Conservation (phyloP, 192 early-diverging fungal species). For the Entomortierella chlamydospora region DNA sequence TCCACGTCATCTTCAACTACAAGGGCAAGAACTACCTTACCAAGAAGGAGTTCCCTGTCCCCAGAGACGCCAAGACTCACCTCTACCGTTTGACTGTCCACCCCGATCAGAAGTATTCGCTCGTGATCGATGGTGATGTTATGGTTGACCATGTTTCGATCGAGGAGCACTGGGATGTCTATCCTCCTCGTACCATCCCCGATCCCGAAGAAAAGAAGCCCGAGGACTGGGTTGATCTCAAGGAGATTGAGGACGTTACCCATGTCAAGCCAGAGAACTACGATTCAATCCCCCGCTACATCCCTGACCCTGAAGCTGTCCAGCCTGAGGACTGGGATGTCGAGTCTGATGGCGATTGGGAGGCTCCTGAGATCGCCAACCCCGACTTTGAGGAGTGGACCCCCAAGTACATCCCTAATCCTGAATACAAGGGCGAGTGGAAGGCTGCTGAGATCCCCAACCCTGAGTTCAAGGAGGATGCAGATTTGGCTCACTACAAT, state of each 20-base stretch:
- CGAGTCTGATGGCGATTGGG: slow-evolving; percentile 98
- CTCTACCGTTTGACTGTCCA: slow-evolving; percentile 91
- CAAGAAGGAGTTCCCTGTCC: slow-evolving; percentile 75
- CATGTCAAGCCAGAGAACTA: slow-evolving; percentile 86
- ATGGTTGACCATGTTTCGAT: slow-evolving; percentile 16
- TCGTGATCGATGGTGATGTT: slow-evolving; percentile 30
- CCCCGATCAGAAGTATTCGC: slow-evolving; percentile 68
- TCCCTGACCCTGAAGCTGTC: slow-evolving; percentile 81
- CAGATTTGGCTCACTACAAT: slow-evolving; percentile 85
- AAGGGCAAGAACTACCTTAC: slow-evolving; percentile 90
- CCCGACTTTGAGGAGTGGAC: slow-evolving; percentile 89
- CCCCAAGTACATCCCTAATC: slow-evolving; percentile 87
- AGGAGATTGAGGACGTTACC: slow-evolving; percentile 82
- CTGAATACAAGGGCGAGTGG: slow-evolving; percentile 96
- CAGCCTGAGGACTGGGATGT: slow-evolving; percentile 93
- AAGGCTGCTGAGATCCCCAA: slow-evolving; percentile 87
- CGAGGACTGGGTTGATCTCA: slow-evolving; percentile 91
- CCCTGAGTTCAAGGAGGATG: slow-evolving; percentile 92
- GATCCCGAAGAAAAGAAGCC: slow-evolving; percentile 89
- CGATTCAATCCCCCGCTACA: slow-evolving; percentile 79
- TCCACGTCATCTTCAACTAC: slow-evolving; percentile 97
- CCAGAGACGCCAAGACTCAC: slow-evolving; percentile 84
- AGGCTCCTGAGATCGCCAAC: slow-evolving; percentile 87
- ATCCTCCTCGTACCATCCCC: slow-evolving; percentile 83
- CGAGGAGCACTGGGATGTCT: slow-evolving; percentile 54